Evolutionary conservation across 148 eudicot genomes (phyloP).

Genomic region (Vaccinium myrtillus): DNA sequence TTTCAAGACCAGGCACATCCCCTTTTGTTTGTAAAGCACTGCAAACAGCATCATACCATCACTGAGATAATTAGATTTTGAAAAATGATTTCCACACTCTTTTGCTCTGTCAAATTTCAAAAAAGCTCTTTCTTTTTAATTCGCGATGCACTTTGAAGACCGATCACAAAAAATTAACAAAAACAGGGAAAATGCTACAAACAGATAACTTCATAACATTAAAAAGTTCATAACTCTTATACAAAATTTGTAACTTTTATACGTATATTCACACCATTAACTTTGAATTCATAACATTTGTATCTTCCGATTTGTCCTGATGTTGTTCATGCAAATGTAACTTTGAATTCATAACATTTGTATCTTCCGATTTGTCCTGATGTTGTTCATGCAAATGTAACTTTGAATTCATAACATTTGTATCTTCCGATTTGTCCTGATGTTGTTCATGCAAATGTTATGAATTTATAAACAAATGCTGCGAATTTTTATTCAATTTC

Average conservation of each 20-base stretch:
- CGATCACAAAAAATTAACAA: background rate
- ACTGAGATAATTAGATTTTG: background rate
- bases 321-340: background rate
- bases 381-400: background rate
- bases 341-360: background rate
- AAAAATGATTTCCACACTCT: background rate
- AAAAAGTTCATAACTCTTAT: background rate
- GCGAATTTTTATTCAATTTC: background rate
- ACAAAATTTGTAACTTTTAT: no score
- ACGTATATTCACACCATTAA: background rate
- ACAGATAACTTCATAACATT: background rate
- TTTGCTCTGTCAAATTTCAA: background rate
- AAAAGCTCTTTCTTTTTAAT: background rate
- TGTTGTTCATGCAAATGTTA: background rate
- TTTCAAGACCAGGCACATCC: slow-evolving; percentile 67
- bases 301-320: background rate
- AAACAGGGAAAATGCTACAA: background rate
- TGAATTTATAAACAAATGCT: no score
- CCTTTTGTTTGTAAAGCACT: slow-evolving; percentile 80
- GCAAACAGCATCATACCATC: slow-evolving; percentile 24
- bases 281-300: background rate
- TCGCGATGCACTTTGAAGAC: background rate
- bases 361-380: no score
- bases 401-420: background rate
- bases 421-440: background rate